Percentiles rank a stretch among this genome's conserved stretches.
phyloP scores from a whole-genome alignment of 345 rosid genomes.

The Gossypium herbaceum region DNA sequence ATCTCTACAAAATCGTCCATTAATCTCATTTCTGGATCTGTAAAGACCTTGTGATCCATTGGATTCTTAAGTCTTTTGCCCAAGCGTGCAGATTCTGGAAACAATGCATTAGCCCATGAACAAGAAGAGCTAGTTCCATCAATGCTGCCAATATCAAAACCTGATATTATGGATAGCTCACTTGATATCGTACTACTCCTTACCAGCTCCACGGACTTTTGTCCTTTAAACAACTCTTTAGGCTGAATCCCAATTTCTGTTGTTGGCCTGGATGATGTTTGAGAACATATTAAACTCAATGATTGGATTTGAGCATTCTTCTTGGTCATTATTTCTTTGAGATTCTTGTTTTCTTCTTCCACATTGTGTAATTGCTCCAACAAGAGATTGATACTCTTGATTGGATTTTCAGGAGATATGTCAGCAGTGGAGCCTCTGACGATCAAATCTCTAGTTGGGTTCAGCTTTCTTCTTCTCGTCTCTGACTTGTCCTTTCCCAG shows the following conservation, averaged over 20 bases:
- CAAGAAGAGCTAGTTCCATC: conserved; percentile 52
- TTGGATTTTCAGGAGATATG: conserved; percentile 35
- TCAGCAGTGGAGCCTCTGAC: conserved; percentile 33
- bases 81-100: conserved; percentile 46
- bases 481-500: conserved; percentile 36
- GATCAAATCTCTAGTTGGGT: conserved; percentile 45
- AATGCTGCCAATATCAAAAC: conserved; percentile 39
- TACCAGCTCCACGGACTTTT: conserved; percentile 30
- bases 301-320: conserved; percentile 53
- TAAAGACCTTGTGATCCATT: conserved; percentile 23
- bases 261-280: conserved; percentile 48
- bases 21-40: conserved; percentile 49
- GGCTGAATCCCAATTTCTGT: conserved; percentile 40
- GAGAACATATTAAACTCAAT: conserved; percentile 47
- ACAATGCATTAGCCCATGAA: conserved; percentile 58
- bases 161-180: conserved; percentile 24
- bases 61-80: conserved; percentile 30
- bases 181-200: conserved; percentile 19
- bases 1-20: conserved; percentile 78
- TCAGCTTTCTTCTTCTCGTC: conserved; percentile 36
- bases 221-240: conserved; percentile 25
- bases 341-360: conserved; percentile 73
- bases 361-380: conserved; percentile 50
- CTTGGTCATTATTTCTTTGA: conserved; percentile 53
- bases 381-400: conserved; percentile 36